phyloP scores from a whole-genome alignment of 441 rosid genomes.

The Populus hybrid region DNA sequence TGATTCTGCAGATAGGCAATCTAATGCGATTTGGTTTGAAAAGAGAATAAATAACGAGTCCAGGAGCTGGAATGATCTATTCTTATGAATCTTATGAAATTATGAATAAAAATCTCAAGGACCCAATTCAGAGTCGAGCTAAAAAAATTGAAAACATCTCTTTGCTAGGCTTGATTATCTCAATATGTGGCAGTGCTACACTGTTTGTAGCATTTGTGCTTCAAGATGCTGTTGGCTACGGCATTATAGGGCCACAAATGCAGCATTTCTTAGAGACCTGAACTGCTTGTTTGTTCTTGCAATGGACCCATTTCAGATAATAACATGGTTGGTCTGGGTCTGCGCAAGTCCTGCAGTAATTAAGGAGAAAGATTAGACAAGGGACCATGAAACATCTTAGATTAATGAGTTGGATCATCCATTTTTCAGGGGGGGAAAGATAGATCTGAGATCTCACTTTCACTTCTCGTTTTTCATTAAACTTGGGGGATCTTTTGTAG shows the following conservation, averaged over 20 bases:
- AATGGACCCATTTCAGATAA: not conserved
- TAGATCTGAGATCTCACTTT: not conserved
- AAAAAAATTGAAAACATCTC: not conserved
- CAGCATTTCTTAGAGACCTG: not conserved
- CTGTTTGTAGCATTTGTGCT: not conserved
- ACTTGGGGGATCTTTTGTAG: not conserved
- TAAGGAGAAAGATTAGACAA: not conserved
- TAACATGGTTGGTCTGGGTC: no score
- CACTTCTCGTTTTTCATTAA: not conserved
- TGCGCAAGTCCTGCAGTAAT: not conserved
- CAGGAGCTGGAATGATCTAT: not conserved
- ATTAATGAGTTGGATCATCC: not conserved
- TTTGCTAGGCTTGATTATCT: not conserved
- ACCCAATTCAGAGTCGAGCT: not conserved
- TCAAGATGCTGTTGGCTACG: not conserved
- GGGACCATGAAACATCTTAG: not conserved
- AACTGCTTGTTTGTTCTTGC: not conserved
- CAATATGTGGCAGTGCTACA: not conserved
- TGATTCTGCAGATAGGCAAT: not conserved
- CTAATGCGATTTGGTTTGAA: not conserved
- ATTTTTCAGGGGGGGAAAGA: not conserved
- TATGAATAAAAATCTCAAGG: not conserved
- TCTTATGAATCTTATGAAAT: not conserved
- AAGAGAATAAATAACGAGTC: not conserved
- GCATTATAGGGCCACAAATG: not conserved